Percentiles rank a stretch among this genome's conserved stretches.
Evolutionary conservation across 208 protist species (phyloP).

Genomic region (Acanthamoeba lenticulata): DNA sequence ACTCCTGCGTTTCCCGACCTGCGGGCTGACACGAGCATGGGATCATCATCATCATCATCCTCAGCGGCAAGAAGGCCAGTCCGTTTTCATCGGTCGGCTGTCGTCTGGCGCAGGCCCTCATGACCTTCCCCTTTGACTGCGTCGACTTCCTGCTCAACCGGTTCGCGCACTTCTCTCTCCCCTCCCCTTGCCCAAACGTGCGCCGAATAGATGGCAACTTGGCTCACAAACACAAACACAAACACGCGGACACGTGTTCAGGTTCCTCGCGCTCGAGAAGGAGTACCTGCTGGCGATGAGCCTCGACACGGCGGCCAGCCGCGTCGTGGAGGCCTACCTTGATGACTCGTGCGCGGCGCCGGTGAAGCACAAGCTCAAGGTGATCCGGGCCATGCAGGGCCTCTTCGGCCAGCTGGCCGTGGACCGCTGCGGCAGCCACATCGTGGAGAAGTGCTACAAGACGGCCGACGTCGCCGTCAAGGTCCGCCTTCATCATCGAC

Average conservation of each 20-base stretch:
- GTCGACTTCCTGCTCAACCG: slow-evolving; percentile 7
- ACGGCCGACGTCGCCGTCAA: not conserved
- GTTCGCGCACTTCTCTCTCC: not conserved
- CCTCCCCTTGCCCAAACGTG: not conserved
- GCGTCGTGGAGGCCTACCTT: slow-evolving; percentile 24
- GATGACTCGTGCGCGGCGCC: not conserved
- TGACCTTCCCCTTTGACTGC: slow-evolving; percentile 20
- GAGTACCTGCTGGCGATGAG: slow-evolving; percentile 37
- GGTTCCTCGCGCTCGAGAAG: not conserved
- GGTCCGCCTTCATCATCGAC: not conserved
- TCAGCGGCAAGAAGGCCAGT: not conserved
- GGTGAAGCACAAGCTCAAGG: slow-evolving; percentile 2
- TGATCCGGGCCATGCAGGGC: not conserved
- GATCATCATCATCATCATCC: not conserved
- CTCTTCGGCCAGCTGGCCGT: not conserved
- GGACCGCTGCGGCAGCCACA: slow-evolving; percentile 37
- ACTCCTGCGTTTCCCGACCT: not conserved
- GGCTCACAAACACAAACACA: not conserved
- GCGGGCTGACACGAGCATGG: not conserved
- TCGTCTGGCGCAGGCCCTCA: not conserved
- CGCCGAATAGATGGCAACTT: not conserved
- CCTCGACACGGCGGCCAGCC: not conserved
- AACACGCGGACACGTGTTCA: not conserved
- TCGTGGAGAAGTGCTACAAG: slow-evolving; percentile 54
- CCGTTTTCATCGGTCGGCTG: not conserved